phyloP scores from a whole-genome alignment of 106 monocot species.

The Phalaenopsis aphrodite region DNA sequence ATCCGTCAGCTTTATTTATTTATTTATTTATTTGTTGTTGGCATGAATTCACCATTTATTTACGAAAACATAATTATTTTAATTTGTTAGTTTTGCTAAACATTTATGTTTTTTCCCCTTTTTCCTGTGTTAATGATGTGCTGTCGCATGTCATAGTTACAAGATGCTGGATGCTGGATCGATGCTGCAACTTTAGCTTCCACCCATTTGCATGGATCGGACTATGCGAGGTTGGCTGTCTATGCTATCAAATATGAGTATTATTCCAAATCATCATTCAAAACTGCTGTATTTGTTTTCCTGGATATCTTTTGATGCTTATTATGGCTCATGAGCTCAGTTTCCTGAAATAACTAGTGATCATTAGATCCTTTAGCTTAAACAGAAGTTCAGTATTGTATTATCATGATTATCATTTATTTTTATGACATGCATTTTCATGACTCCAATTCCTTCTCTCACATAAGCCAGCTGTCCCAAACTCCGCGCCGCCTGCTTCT shows the following conservation, averaged over 20 bases:
- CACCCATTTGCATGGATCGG: constrained; percentile 96
- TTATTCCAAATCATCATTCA: not conserved
- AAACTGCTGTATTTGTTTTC: not conserved
- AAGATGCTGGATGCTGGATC: constrained; percentile 99
- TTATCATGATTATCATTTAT: not conserved
- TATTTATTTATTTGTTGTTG: too few relatives aligned
- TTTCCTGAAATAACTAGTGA: not conserved
- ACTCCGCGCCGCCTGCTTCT: too few relatives aligned
- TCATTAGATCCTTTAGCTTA: not conserved
- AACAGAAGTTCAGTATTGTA: not conserved
- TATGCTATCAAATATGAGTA: not conserved
- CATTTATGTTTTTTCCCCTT: not conserved
- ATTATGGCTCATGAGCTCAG: too few relatives aligned
- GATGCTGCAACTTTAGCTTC: constrained; percentile 99
- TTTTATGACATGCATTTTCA: too few relatives aligned
- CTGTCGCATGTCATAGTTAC: constrained; percentile 45
- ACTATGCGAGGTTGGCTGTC: constrained; percentile 71
- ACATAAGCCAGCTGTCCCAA: too few relatives aligned
- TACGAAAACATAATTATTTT: not conserved
- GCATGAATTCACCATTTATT: not conserved
- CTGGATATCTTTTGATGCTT: not conserved
- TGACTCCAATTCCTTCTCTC: too few relatives aligned
- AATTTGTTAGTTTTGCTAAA: not conserved
- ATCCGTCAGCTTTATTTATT: too few relatives aligned
- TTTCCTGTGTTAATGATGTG: not conserved